Evolutionary conservation across 2,329 filamentous ascomycete genomes (phyloP).

Genomic region (Aspergillus sp.): DNA sequence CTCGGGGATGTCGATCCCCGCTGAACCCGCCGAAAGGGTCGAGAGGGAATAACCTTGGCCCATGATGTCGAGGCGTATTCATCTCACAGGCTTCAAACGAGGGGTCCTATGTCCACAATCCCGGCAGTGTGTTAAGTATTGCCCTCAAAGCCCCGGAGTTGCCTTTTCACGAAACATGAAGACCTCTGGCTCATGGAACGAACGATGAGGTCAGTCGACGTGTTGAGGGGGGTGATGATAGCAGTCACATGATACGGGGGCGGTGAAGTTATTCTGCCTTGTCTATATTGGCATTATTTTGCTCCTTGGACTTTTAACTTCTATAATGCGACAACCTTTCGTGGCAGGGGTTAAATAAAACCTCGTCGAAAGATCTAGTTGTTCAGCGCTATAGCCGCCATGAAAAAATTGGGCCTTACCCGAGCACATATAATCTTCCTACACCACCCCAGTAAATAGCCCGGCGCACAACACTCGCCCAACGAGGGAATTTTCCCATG

Average conservation of each 20-base stretch:
- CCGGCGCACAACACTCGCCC: too few species aligned
- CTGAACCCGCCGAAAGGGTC: slow-evolving; percentile 84
- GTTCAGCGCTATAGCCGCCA: too few species aligned
- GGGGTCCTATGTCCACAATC: neutral
- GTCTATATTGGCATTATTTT: neutral
- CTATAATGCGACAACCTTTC: neutral
- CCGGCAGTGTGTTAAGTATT: neutral
- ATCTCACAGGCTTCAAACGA: slow-evolving; percentile 21
- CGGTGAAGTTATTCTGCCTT: slow-evolving; percentile 6
- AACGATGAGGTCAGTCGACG: slow-evolving; percentile 6
- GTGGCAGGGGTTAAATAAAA: neutral
- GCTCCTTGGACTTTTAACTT: neutral
- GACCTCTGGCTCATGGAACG: neutral
- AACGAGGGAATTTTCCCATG: too few species aligned
- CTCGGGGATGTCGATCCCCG: slow-evolving; percentile 91
- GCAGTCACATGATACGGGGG: slow-evolving; percentile 10
- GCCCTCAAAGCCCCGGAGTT: neutral
- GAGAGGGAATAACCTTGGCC: slow-evolving; percentile 95
- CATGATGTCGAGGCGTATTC: slow-evolving; percentile 57
- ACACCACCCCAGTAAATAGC: too few species aligned
- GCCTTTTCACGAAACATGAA: neutral
- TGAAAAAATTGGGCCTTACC: too few species aligned
- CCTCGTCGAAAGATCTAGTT: too few species aligned
- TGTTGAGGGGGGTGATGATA: slow-evolving; percentile 1
- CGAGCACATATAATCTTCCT: too few species aligned